Evolutionary conservation across 768 basidiomycete genomes (phyloP).

Genomic region (Termitomyces sp.): DNA sequence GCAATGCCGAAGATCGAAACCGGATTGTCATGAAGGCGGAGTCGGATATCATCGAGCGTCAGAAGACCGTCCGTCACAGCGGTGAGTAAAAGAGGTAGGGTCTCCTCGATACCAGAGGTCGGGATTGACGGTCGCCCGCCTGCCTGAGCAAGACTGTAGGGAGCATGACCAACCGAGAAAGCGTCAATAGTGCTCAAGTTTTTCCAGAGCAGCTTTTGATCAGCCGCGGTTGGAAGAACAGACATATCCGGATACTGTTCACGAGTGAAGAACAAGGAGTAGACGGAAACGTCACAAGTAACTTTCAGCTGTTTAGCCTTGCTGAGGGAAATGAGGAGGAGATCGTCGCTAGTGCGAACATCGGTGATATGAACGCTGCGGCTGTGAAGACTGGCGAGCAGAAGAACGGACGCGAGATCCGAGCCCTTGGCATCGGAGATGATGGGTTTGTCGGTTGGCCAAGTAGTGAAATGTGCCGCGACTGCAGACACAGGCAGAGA

Average conservation of each 20-base stretch:
- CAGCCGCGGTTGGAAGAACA: conserved; percentile 64
- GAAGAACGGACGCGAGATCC: conserved; percentile 86
- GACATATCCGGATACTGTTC: conserved; percentile 65
- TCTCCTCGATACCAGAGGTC: conserved; percentile 81
- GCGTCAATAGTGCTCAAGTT: conserved; percentile 81
- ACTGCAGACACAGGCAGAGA: conserved; percentile 64
- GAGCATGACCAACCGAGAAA: conserved; percentile 85
- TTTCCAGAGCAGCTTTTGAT: conserved; percentile 83
- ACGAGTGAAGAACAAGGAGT: conserved; percentile 80
- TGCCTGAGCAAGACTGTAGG: conserved; percentile 68
- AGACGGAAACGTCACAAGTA: conserved; percentile 94
- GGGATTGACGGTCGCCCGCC: conserved; percentile 56
- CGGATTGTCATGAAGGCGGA: conserved; percentile 89
- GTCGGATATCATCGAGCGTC: conserved; percentile 75
- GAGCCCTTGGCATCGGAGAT: conserved; percentile 90
- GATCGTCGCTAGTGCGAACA: conserved; percentile 80
- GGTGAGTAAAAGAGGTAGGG: conserved; percentile 80
- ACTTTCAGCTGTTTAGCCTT: conserved; percentile 93
- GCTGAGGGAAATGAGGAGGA: conserved; percentile 87
- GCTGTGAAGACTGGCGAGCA: conserved; percentile 89
- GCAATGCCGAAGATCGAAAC: conserved; percentile 86
- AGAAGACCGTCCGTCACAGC: conserved; percentile 79
- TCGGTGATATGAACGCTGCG: conserved; percentile 89
- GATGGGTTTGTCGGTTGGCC: conserved; percentile 91
- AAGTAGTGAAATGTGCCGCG: conserved; percentile 83